Base-by-base conservation (phyloP, 331 rosid species). In the Phaseolus coccineus region DNA sequence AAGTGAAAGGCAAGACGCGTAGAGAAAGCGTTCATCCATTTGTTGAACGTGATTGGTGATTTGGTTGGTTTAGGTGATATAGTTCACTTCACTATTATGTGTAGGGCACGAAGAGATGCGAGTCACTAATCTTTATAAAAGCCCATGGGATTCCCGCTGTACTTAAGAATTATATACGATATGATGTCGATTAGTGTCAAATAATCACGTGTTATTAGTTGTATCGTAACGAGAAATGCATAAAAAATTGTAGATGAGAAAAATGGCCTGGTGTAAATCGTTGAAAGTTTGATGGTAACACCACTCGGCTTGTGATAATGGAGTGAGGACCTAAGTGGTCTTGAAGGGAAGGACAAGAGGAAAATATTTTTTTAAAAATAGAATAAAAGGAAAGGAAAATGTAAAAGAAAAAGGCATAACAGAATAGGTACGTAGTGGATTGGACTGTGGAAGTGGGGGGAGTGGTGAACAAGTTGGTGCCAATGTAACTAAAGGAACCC, bases 391-490 rank as follows among this genome's bases (percentile, higher is more conserved):
- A 37, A 53, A 40, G 1, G 25, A 9, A n/a, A 47, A 16, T 14
- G 39, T 25, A 51, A 22, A 64, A 64, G 73, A 37, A 28, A 70
- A 63, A 39, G 53, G 63, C 78, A 31, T 77, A 53, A 50, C 68
- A 15, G 57, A 84, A 78, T 77, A 74, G 77, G 58, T 77, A 71
- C 74, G 58, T 81, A 80, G 85, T 82, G 91, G 93, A 82, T 79
- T 84, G 53, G 75, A 76, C 80, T 80, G 75, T 61, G 71, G 77
- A 81, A 69, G 85, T 83, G 85, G 86, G 79, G 86, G 89, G 78
- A 74, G 65, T 67, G 80, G 72, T 51, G 76, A 55, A 79, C 78
- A 77, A 82, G 84, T 65, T 78, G 62, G 37, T 72, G 40, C 82
- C 81, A 79, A 19, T 40, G 78, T 64, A 74, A 85, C 39, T 47